phyloP scores from a whole-genome alignment of 2,329 filamentous ascomycete species.

The Monosporascus sp. region DNA sequence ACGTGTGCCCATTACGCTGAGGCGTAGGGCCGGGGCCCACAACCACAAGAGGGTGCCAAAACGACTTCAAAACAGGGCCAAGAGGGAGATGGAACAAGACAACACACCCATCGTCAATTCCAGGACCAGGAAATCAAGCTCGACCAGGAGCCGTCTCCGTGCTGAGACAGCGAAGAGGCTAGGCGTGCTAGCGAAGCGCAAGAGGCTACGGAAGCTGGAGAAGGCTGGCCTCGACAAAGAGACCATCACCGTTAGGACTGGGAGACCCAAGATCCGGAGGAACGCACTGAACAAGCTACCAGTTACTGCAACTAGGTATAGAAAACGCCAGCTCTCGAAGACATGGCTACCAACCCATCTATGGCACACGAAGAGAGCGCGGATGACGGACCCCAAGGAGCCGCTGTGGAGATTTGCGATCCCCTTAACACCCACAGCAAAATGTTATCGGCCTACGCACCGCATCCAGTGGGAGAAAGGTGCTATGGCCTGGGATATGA shows the following conservation, averaged over 20 bases:
- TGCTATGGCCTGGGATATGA: conserved; percentile 85
- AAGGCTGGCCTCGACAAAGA: conserved; percentile 26
- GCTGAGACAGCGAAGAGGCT: conserved; percentile 72
- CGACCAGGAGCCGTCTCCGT: conserved; percentile 56
- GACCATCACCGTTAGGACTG: conserved; percentile 34
- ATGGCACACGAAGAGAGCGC: conserved; percentile 88
- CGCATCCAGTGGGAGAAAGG: conserved; percentile 70
- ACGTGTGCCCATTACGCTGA: conserved; percentile 76
- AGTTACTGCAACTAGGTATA: conserved; percentile 58
- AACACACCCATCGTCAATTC: conserved; percentile 78
- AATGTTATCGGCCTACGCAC: conserved; percentile 84
- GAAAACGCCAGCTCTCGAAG: conserved; percentile 81
- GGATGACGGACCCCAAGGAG: conserved; percentile 73
- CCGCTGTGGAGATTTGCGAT: conserved; percentile 89
- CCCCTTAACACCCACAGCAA: conserved; percentile 79
- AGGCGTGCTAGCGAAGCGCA: conserved; percentile 54
- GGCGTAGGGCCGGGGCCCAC: conserved; percentile 86
- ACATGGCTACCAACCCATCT: conserved; percentile 93
- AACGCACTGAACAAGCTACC: conserved; percentile 62
- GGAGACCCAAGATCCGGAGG: conserved; percentile 63
- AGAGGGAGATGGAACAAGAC: conserved; percentile 74
- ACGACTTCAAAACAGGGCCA: conserved; percentile 64
- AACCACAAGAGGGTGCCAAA: conserved; percentile 88
- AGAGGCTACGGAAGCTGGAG: conserved; percentile 33
- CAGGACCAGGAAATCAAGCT: conserved; percentile 56